Percentiles rank a stretch among this genome's conserved stretches.
Evolutionary conservation across 2,329 filamentous ascomycete species (phyloP).

Genomic region (Magnaporthiopsis incrustans): DNA sequence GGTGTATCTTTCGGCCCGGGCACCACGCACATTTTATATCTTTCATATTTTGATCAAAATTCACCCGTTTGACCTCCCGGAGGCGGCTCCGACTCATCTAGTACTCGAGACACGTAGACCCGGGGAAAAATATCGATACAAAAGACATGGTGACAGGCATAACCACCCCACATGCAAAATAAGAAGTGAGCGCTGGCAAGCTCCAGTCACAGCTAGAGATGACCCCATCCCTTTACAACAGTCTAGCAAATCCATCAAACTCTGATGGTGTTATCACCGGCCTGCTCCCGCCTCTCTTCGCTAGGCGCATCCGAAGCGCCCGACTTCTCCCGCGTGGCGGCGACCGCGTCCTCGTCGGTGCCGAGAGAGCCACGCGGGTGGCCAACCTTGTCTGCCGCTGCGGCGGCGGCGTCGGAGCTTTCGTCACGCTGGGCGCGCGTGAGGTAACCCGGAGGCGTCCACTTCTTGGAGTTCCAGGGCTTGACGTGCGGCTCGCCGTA

Average conservation of each 20-base stretch:
- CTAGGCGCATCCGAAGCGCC: background rate
- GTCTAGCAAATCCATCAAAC: background rate
- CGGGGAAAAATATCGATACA: background rate
- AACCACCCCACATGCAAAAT: background rate
- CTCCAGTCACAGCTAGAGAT: background rate
- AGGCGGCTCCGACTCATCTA: background rate
- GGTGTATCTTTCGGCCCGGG: too few species aligned
- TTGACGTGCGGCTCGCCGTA: slow-evolving; percentile 43
- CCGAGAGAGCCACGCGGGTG: background rate
- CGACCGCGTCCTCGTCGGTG: slow-evolving; percentile 4
- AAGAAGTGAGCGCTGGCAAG: background rate
- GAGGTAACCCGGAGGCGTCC: slow-evolving; percentile 7
- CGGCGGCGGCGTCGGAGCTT: background rate
- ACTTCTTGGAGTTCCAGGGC: slow-evolving; percentile 6
- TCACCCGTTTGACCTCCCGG: too few species aligned
- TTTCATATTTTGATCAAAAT: too few species aligned
- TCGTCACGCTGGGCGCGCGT: slow-evolving; percentile 2
- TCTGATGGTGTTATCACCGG: background rate
- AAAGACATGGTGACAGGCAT: background rate
- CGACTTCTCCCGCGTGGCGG: background rate
- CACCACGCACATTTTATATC: too few species aligned
- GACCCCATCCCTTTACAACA: background rate
- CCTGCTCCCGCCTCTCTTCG: background rate
- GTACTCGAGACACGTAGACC: background rate
- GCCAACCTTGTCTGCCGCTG: background rate